These are phyloP conservation scores for Epichloe elymi DNA, from an alignment of 2,329 filamentous ascomycete species.

Conservation along the genomic window DNA sequence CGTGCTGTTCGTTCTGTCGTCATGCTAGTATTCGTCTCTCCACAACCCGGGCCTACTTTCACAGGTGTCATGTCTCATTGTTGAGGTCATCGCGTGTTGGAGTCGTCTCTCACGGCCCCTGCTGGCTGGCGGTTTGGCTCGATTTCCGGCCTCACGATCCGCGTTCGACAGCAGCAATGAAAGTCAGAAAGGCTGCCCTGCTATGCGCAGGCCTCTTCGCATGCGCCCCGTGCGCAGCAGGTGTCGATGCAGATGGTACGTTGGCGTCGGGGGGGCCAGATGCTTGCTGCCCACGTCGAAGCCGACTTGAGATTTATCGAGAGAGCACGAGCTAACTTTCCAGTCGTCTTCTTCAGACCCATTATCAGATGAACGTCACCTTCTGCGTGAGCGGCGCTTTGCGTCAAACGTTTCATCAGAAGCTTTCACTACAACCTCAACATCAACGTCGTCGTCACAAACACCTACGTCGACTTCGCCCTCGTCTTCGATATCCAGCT, in stretches of 20 bases:
- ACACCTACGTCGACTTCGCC: background rate
- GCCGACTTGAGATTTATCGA: background rate
- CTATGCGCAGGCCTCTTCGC: constrained; percentile 8
- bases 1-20: background rate
- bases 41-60: background rate
- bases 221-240: constrained; percentile 8
- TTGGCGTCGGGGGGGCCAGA: background rate
- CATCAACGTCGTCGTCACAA: background rate
- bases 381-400: background rate
- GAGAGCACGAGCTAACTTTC: background rate
- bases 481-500: background rate
- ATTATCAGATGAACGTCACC: background rate
- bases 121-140: background rate
- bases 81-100: background rate
- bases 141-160: background rate
- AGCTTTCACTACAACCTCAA: background rate
- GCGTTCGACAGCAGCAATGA: constrained; percentile 8
- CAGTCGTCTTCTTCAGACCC: background rate
- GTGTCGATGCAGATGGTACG: constrained; percentile 6
- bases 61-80: constrained; percentile 2
- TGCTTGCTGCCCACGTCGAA: background rate
- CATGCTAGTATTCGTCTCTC: constrained; percentile 2
- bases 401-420: background rate
- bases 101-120: background rate
- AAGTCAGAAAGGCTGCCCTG: constrained; percentile 6